A percentile compares a stretch with the other conserved stretches of the same genome.
Conservation (phyloP, 805 yeast genomes). For the Yamadazyma nakazawae region DNA sequence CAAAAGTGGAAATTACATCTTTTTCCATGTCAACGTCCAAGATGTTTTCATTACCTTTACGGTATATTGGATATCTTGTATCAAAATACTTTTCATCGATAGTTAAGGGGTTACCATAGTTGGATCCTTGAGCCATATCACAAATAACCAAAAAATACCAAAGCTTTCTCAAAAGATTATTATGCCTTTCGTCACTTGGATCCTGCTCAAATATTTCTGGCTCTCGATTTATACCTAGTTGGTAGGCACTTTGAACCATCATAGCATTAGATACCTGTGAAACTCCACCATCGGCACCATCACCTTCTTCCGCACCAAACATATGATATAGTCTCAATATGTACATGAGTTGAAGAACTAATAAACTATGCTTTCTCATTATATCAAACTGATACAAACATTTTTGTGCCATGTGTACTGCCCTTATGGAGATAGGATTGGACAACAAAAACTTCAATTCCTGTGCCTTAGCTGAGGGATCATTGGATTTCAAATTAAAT, state of each 20-base stretch:
- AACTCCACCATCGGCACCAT: conserved; percentile 57
- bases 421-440: conserved; percentile 30
- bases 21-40: conserved; percentile 35
- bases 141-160: conserved; percentile 32
- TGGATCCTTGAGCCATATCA: conserved; percentile 30
- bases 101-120: conserved; percentile 33
- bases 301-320: conserved; percentile 55
- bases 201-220: conserved; percentile 45
- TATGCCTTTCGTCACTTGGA: conserved; percentile 17
- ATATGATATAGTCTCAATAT: conserved; percentile 51
- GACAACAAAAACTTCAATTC: conserved; percentile 26
- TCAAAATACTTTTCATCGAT: conserved; percentile 29
- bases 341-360: conserved; percentile 51
- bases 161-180: conserved; percentile 32
- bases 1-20: conserved; percentile 28
- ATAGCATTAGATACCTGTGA: conserved; percentile 54
- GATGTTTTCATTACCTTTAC: conserved; percentile 35
- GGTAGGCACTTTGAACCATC: conserved; percentile 62
- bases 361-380: conserved; percentile 40
- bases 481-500: conserved; percentile 21
- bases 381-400: conserved; percentile 37
- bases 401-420: conserved; percentile 29
- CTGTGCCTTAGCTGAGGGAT: conserved; percentile 19
- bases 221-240: conserved; percentile 67
- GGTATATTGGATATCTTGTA: conserved; percentile 25